A percentile compares a stretch with the other conserved stretches of the same genome.
phyloP scores from a whole-genome alignment of 2,329 filamentous ascomycete species.

The Bipolaris oryzae region DNA sequence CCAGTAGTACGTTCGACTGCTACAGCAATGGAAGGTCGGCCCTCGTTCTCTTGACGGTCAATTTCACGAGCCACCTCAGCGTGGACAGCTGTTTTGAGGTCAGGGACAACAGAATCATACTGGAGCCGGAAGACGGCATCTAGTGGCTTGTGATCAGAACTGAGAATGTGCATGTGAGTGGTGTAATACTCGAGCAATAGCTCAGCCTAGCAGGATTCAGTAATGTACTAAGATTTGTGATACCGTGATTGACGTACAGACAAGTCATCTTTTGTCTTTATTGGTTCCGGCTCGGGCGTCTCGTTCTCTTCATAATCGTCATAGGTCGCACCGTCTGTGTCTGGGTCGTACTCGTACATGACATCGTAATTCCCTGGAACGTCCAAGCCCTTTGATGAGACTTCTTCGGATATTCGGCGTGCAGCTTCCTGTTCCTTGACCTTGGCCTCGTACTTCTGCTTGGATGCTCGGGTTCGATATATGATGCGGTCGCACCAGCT shows the following conservation, averaged over 20 bases:
- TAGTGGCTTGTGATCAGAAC: constrained; percentile 94
- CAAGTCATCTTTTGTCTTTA: constrained; percentile 64
- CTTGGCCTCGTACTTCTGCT: constrained; percentile 67
- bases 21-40: constrained; percentile 79
- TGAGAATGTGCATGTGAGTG: constrained; percentile 86
- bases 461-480: constrained; percentile 77
- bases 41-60: constrained; percentile 90
- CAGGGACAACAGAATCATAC: constrained; percentile 84
- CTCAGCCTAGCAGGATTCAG: constrained; percentile 46
- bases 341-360: constrained; percentile 88
- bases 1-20: constrained; percentile 68
- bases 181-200: constrained; percentile 72
- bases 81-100: constrained; percentile 82
- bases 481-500: constrained; percentile 98
- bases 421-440: constrained; percentile 69
- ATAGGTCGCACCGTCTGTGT: constrained; percentile 68
- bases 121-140: constrained; percentile 81
- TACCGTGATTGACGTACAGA: constrained; percentile 30
- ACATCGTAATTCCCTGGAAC: constrained; percentile 79
- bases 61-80: constrained; percentile 86
- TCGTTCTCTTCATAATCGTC: constrained; percentile 43
- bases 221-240: neutral
- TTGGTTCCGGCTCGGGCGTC: constrained; percentile 54
- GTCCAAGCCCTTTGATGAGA: constrained; percentile 79
- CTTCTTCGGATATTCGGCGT: constrained; percentile 78